These are phyloP conservation scores for Solanum appendiculatum DNA, from an alignment of 257 asterid genomes.

Conservation along the genomic window DNA sequence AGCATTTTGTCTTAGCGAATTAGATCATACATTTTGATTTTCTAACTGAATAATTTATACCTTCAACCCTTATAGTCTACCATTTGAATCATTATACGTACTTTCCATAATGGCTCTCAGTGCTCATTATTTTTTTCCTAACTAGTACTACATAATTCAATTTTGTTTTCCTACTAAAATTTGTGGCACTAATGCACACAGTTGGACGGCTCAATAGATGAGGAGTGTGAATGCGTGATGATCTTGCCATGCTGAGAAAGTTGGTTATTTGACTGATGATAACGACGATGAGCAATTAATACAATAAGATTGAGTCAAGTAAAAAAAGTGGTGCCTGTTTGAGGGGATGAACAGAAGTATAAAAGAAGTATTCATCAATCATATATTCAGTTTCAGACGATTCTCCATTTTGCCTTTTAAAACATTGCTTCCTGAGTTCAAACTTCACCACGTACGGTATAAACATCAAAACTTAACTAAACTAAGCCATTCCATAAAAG, in stretches of 20 bases:
- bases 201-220: constrained; percentile 17
- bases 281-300: constrained; percentile 27
- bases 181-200: background rate
- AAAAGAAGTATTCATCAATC: too few species aligned
- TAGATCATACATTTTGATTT: background rate
- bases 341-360: background rate
- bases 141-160: background rate
- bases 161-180: background rate
- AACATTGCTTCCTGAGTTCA: background rate
- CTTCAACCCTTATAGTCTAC: background rate
- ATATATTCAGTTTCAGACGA: background rate
- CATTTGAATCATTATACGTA: background rate
- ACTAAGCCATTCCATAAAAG: background rate
- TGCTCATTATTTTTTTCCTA: background rate
- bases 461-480: background rate
- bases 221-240: constrained; percentile 72
- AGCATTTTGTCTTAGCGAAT: too few species aligned
- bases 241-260: constrained; percentile 49
- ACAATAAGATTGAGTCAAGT: constrained; percentile 4
- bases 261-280: constrained; percentile 29
- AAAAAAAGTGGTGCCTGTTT: background rate
- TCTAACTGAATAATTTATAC: background rate
- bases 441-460: background rate
- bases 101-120: constrained; percentile 12
- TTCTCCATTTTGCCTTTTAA: background rate